A percentile compares a stretch with the other conserved stretches of the same genome.
These are phyloP conservation scores for Eucalyptus urophylla DNA, from an alignment of 345 rosid species.

Conservation along the genomic window DNA sequence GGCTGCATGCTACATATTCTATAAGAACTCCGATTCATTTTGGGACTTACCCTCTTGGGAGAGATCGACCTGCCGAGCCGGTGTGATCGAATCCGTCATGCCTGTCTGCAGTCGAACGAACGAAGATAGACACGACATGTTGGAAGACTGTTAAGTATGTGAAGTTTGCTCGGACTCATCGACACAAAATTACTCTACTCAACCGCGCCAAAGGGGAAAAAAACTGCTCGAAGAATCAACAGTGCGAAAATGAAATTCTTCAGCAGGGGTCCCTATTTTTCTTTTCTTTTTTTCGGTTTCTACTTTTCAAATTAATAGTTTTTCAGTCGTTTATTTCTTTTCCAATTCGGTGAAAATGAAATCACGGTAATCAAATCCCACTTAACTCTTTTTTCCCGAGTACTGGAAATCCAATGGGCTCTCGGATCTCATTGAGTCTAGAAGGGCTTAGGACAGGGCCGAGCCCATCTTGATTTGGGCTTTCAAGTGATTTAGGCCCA, in stretches of 20 bases:
- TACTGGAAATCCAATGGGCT: background rate
- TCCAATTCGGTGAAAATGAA: background rate
- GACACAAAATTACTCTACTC: background rate
- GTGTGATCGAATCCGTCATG: slow-evolving; percentile 30
- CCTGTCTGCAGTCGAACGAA: slow-evolving; percentile 52
- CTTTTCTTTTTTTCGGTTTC: background rate
- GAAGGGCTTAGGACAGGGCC: background rate
- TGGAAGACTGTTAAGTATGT: background rate
- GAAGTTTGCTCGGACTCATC: background rate
- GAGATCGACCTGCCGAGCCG: slow-evolving; percentile 31
- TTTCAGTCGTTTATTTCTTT: background rate
- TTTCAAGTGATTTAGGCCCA: background rate
- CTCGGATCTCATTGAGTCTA: background rate
- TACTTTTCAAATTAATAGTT: background rate
- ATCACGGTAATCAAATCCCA: background rate
- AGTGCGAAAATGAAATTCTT: background rate
- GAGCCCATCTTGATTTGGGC: background rate
- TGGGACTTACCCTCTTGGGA: slow-evolving; percentile 60
- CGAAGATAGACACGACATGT: background rate
- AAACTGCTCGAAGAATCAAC: background rate
- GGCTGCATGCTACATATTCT: slow-evolving; percentile 59
- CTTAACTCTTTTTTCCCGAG: background rate
- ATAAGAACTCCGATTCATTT: slow-evolving; percentile 75
- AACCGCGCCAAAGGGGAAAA: background rate
- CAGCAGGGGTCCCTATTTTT: background rate